These are phyloP conservation scores for Moesziomyces antarcticus DNA, from an alignment of 1,284 basidiomycete genomes.

Conservation along the genomic window DNA sequence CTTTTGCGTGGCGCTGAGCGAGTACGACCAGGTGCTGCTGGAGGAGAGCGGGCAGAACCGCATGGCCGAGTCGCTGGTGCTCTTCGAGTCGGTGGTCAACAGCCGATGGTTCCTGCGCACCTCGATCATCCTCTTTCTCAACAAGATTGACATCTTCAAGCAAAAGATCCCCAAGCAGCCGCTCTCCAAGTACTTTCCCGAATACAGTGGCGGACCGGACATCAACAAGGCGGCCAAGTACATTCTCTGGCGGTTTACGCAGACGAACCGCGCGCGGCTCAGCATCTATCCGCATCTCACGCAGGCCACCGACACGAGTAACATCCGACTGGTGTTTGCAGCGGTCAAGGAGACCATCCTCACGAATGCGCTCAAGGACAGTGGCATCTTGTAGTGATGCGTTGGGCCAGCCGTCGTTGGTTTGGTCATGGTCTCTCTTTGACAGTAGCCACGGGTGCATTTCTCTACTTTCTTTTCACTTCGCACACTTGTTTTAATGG, in stretches of 20 bases:
- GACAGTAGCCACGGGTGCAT: not conserved
- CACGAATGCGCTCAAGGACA: constrained; percentile 53
- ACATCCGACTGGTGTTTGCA: constrained; percentile 89
- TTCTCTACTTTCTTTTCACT: constrained; percentile 16
- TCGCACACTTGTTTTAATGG: constrained; percentile 40
- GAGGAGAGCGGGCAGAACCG: constrained; percentile 75
- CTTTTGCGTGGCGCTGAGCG: constrained; percentile 67
- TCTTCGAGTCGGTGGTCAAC: constrained; percentile 97
- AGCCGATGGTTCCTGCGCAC: constrained; percentile 87
- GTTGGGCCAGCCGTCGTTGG: constrained; percentile 4
- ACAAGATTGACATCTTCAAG: constrained; percentile 97
- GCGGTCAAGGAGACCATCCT: constrained; percentile 85
- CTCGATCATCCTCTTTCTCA: constrained; percentile 82
- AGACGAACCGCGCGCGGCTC: constrained; percentile 78
- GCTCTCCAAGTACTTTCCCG: constrained; percentile 88
- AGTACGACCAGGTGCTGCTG: constrained; percentile 61
- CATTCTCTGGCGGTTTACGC: constrained; percentile 96
- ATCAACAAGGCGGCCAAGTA: constrained; percentile 99
- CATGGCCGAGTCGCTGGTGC: constrained; percentile 90
- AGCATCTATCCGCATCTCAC: constrained; percentile 69
- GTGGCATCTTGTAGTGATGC: constrained; percentile 39
- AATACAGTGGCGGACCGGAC: constrained; percentile 88
- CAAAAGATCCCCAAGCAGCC: constrained; percentile 81
- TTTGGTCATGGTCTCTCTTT: not conserved
- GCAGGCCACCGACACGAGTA: constrained; percentile 74